Conservation (phyloP, 306 rosid genomes). For the Prosopis cineraria region DNA sequence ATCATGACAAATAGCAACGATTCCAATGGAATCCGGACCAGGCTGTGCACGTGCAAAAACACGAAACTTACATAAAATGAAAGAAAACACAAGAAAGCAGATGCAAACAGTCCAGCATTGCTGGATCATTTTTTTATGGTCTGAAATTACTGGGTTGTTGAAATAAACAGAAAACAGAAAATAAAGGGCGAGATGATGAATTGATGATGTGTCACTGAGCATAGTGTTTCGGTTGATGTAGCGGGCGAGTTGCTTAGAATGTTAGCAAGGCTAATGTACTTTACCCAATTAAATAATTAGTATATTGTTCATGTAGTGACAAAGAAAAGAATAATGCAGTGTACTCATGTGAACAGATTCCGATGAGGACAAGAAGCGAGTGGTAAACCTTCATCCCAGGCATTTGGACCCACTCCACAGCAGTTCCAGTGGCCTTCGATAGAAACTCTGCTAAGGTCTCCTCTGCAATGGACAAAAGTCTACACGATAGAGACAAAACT, state of each 20-base stretch:
- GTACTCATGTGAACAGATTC: slow-evolving; percentile 5
- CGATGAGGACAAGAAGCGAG: slow-evolving; percentile 24
- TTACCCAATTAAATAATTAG: neutral
- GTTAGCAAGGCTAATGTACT: slow-evolving; percentile 37
- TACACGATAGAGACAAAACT: slow-evolving; percentile 43
- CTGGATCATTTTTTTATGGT: neutral
- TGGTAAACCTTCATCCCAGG: slow-evolving; percentile 98
- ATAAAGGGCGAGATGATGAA: neutral
- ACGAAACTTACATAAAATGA: neutral
- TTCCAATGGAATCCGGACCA: slow-evolving; percentile 99
- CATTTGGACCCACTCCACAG: slow-evolving; percentile 99
- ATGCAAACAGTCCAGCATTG: neutral
- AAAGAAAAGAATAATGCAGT: slow-evolving; percentile 26
- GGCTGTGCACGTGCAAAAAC: slow-evolving; percentile 59
- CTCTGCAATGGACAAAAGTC: slow-evolving; percentile 99
- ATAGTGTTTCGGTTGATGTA: neutral
- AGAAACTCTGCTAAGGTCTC: slow-evolving; percentile 99
- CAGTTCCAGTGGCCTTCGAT: slow-evolving; percentile 99
- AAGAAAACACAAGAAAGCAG: neutral
- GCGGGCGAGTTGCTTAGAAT: slow-evolving; percentile 38
- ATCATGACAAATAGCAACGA: slow-evolving; percentile 99
- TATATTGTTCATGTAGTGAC: slow-evolving; percentile 25
- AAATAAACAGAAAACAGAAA: neutral
- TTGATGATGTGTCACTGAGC: neutral
- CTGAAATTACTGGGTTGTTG: neutral